Base-by-base conservation (phyloP, 176 grass and related monocot genomes). In the Rhynchospora tenuis region DNA sequence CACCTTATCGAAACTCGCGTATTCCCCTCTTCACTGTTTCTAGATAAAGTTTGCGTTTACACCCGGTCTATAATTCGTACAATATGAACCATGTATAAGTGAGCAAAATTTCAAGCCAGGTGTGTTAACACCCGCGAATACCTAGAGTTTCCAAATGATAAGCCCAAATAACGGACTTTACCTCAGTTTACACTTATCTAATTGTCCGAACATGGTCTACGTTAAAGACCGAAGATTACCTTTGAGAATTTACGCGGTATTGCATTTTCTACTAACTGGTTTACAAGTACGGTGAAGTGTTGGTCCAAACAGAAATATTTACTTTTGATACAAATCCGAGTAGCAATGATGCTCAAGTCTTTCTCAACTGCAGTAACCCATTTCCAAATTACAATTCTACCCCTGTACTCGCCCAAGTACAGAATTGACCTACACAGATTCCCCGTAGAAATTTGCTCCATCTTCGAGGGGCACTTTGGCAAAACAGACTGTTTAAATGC, bases 341-440 rank as follows among this genome's bases (percentile, higher is more conserved):
- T 62, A 6, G 55, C 59, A 82, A 65, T 82, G 80, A 82, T 82
- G 80, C 80, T 82, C 44, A 82, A 82, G 80, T 65, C 80, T 62
- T 82, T 82, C 61, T 82, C 63, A 38, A 51, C 80, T 82, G 57
- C 80, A 82, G 80, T 68, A 82, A 51, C 31, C 16, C 56, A 66
- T 27, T 6, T 54, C 61, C 9, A 2, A 50, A 63, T 82, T 20
- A 66, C 80, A 0, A 22, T n/a, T 54, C 23, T 82, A 82, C 80
- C 61, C 80, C 54, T 28, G 3, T 10, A 51, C 26, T 19, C 11
- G 2, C 13, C 1, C 38, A 71, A 71, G 67, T 45, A 71, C 17
- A 20, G 11, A 20, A 2, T 22, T 16, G 2, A 11, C 33, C 33
- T 4, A 38, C 33, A 38, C 33, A 4, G 33, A 38, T 38, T 4